Evolutionary conservation across 2,329 filamentous ascomycete genomes (phyloP), one percentile per base, ranked within the genome.

Genomic region (Colletotrichum incanum): DNA sequence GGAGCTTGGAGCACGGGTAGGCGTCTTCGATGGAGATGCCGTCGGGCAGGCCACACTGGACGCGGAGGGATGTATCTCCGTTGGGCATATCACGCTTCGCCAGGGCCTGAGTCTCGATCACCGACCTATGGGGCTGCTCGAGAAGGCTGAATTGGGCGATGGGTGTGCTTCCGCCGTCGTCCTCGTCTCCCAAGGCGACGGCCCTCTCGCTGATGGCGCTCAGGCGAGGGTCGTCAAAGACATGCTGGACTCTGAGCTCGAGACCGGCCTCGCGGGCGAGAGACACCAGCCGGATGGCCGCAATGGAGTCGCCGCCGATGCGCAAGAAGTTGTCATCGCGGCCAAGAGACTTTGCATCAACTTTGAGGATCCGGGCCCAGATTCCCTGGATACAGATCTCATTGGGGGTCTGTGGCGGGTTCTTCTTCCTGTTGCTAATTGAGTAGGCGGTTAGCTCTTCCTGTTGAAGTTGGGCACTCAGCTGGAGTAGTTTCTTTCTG

Each of bases 1-100:
- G 71, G 9, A 73, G 62, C 56, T 59, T 55, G 9, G 71, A 63
- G n/a, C 66, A 70, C 7, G 67, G 71, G 28, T 66, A 68, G 58
- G 34, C 58, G 70, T 74, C 59, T 4, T 60, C 56, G 39, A 73
- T 69, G 12, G 50, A 50, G 37, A 66, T 50, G 9, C 18, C 31
- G 49, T 52, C 23, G 9, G 49, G 49, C 26, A 52, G 49, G 49
- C 49, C 23, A 14, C 49, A 52, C 6, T 52, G 23, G 49, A 52
- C 49, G 6, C 23, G 49, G 23, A 52, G 49, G 23, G 52, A 56
- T n/a, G 12, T 16, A 56, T 56, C 12, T 56, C 52, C 31, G 52
- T 52, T 52, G 5, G 49, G 26, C 49, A 11, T 23, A 3, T 31
- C 23, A 52, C 26, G 49, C 9, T 52, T 11, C 16, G 6, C 49